Percentiles rank a stretch among this genome's conserved stretches.
Conservation (phyloP, 1,139 yeast species). For the Scheffersomyces quercinus region DNA sequence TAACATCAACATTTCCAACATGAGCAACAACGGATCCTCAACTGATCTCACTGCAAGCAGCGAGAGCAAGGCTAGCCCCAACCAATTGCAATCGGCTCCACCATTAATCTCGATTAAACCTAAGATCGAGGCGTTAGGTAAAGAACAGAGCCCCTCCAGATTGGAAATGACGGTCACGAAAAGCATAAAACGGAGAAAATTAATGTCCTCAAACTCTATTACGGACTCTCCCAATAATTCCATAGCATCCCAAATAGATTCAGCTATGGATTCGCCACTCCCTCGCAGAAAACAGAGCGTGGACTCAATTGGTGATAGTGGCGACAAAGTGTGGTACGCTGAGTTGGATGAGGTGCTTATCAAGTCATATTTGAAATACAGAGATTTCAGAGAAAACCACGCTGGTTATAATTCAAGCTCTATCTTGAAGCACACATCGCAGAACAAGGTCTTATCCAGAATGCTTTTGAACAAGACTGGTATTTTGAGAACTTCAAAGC, state of each 20-base stretch:
- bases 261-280: slow-evolving; percentile 37
- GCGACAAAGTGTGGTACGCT: slow-evolving; percentile 37
- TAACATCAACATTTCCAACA: neutral
- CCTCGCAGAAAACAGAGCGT: slow-evolving; percentile 12
- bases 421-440: slow-evolving; percentile 35
- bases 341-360: slow-evolving; percentile 39
- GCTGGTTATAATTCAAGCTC: slow-evolving; percentile 17
- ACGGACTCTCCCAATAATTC: slow-evolving; percentile 38
- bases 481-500: slow-evolving; percentile 38
- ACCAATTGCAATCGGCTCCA: slow-evolving; percentile 9
- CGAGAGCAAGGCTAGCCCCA: slow-evolving; percentile 1
- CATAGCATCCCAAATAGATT: slow-evolving; percentile 40
- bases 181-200: slow-evolving; percentile 11
- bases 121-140: neutral
- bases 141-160: slow-evolving; percentile 1
- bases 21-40: too few species aligned
- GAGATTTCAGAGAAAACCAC: slow-evolving; percentile 32
- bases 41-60: too few species aligned
- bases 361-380: slow-evolving; percentile 38
- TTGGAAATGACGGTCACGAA: slow-evolving; percentile 7
- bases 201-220: slow-evolving; percentile 8
- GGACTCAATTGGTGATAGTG: slow-evolving; percentile 2
- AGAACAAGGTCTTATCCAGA: slow-evolving; percentile 43
- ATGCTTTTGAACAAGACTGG: slow-evolving; percentile 44
- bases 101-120: slow-evolving; percentile 6